Evolutionary conservation across 1,139 yeast species (phyloP), one percentile per base, ranked within the genome.

Genomic region (Debaryomyces nepalensis): DNA sequence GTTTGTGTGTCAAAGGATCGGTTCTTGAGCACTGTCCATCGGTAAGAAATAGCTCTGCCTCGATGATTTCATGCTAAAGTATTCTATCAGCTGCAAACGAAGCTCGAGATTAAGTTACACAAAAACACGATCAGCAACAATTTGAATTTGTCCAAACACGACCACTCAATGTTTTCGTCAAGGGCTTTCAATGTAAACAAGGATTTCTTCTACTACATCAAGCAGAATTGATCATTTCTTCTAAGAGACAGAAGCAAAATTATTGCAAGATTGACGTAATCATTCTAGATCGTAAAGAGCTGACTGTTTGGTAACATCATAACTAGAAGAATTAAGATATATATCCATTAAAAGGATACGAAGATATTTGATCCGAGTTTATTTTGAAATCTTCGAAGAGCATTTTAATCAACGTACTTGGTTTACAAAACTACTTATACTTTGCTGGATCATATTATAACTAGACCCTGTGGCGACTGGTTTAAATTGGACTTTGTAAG

Each of bases 131-230:
- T 26, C 12, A 24, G 11, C 20, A 24, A 18, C 18, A 16, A 22
- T 34, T 8, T n/a, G 18, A 18, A 16, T 4, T 26, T 34, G 1
- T 5, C 12, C 15, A 4, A 10, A 24, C 37, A 34, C 37, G 27
- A 23, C 26, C 29, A 10, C n/a, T 12, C 10, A 4, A 24, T 23
- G 23, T 23, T 24, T 34, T 34, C 37, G 37, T 34, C 37, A 34
- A 34, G 6, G 12, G 22, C 21, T 30, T 18, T 24, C 22, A 18
- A 34, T 18, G 37, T 34, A 34, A 34, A 34, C 37, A 34, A 34
- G 22, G 23, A 19, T 19, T 20, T 31, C 24, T 31, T 12, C 34
- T 20, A n/a, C 24, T 20, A 31, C 23, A 31, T 20, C 34, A 31
- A 8, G 5, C 22, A 11, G 24, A 29, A 14, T 16, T 29, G 18